Percentiles rank a stretch among this genome's conserved stretches.
These are phyloP conservation scores for Neofusicoccum ribis DNA, from an alignment of 2,329 filamentous ascomycete species.

Conservation along the genomic window DNA sequence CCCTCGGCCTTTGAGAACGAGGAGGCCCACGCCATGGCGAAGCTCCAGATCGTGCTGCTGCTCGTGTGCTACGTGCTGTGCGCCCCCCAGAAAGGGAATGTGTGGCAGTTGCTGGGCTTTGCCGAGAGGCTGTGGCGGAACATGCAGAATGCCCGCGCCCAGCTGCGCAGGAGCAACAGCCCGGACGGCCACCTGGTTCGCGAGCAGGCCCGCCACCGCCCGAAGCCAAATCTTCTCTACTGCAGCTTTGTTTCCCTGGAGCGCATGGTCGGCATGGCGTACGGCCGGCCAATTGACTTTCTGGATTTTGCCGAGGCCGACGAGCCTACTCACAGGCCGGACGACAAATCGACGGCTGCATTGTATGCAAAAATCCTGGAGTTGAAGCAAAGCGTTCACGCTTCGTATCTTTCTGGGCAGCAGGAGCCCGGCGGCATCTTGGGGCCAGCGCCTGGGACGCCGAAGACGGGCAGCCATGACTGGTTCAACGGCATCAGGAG, in stretches of 20 bases:
- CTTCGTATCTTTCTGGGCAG: slow-evolving; percentile 5
- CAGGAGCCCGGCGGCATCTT: neutral
- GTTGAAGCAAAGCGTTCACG: slow-evolving; percentile 2
- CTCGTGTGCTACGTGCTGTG: slow-evolving; percentile 12
- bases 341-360: slow-evolving; percentile 1
- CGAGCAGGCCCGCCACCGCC: neutral
- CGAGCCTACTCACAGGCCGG: slow-evolving; percentile 1
- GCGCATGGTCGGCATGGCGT: slow-evolving; percentile 11
- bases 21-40: slow-evolving; percentile 18
- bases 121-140: slow-evolving; percentile 16
- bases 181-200: slow-evolving; percentile 9
- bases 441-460: neutral
- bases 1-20: slow-evolving; percentile 18
- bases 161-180: slow-evolving; percentile 16
- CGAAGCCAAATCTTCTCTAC: slow-evolving; percentile 14
- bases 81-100: slow-evolving; percentile 14
- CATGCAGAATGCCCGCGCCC: slow-evolving; percentile 17
- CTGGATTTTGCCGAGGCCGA: slow-evolving; percentile 17
- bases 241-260: slow-evolving; percentile 15
- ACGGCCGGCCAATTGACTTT: slow-evolving; percentile 16
- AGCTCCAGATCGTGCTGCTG: slow-evolving; percentile 18
- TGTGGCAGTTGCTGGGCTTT: slow-evolving; percentile 19
- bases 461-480: slow-evolving; percentile 1
- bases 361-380: neutral
- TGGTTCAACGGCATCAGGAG: slow-evolving; percentile 12